phyloP scores from a whole-genome alignment of 2,329 filamentous ascomycete genomes.

The Rosellinia necatrix region DNA sequence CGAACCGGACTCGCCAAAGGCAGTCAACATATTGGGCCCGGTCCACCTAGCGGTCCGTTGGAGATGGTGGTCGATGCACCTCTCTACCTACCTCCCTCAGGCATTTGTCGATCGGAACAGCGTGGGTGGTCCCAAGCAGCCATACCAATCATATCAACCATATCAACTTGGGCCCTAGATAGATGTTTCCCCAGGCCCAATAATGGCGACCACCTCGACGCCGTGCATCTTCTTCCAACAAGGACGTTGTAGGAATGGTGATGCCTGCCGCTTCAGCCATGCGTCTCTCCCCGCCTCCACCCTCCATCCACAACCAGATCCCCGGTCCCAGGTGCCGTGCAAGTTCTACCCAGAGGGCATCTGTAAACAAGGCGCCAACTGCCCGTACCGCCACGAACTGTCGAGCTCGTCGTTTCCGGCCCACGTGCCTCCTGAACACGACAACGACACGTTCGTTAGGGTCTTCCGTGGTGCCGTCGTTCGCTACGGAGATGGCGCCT shows the following conservation, averaged over 20 bases:
- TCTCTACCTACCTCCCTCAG: too few relatives aligned
- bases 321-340: slow-evolving; percentile 13
- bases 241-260: slow-evolving; percentile 18
- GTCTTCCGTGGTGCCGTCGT: slow-evolving; percentile 18
- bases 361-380: slow-evolving; percentile 17
- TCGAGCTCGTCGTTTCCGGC: neutral
- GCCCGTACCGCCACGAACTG: slow-evolving; percentile 13
- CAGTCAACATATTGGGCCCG: too few relatives aligned
- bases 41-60: too few relatives aligned
- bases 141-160: too few relatives aligned
- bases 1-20: too few relatives aligned
- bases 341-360: slow-evolving; percentile 15
- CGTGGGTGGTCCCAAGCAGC: too few relatives aligned
- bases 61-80: too few relatives aligned
- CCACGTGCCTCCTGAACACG: neutral
- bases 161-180: too few relatives aligned
- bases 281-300: neutral
- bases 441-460: slow-evolving; percentile 11
- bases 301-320: neutral
- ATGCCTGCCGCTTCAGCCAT: slow-evolving; percentile 22
- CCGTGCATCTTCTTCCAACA: slow-evolving; percentile 21
- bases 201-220: slow-evolving; percentile 1
- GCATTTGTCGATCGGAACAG: too few relatives aligned
- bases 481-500: slow-evolving; percentile 21
- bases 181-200: neutral